Conservation (phyloP, 2,329 filamentous ascomycete species). For the Microsporum canis region DNA sequence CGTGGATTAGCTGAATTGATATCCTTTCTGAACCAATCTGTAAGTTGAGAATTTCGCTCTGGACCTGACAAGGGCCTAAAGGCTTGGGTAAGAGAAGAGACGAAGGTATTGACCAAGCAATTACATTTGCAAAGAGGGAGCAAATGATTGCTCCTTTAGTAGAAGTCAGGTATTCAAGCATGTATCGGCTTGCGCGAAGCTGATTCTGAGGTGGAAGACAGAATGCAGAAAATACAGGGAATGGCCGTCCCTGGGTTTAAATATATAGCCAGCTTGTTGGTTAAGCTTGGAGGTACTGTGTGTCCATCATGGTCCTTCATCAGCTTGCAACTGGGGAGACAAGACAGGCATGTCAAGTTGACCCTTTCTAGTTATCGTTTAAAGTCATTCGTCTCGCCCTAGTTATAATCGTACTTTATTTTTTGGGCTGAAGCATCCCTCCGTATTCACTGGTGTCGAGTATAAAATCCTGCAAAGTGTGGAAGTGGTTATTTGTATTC, state of each 20-base stretch:
- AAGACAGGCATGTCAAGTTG: not conserved
- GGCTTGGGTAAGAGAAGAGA: slow-evolving; percentile 7
- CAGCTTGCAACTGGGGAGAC: not conserved
- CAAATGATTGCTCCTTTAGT: not conserved
- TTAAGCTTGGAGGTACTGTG: not conserved
- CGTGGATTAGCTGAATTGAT: slow-evolving; percentile 10
- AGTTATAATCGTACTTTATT: too few relatives aligned
- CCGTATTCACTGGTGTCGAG: not conserved
- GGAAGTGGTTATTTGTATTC: not conserved
- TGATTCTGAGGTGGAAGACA: not conserved
- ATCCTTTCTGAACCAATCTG: slow-evolving; percentile 8
- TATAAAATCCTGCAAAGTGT: not conserved
- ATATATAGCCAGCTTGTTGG: not conserved
- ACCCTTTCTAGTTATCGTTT: too few relatives aligned
- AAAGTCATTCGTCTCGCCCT: too few relatives aligned
- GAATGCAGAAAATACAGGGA: not conserved
- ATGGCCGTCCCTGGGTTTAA: not conserved
- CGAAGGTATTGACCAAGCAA: not conserved
- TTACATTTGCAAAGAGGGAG: not conserved
- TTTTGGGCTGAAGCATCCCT: too few relatives aligned
- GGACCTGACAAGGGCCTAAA: slow-evolving; percentile 6
- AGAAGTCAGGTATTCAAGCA: not conserved
- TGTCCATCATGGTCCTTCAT: not conserved
- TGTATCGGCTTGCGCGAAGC: not conserved
- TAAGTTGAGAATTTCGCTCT: slow-evolving; percentile 6